Evolutionary conservation across 345 rosid species (phyloP).

Genomic region (Microthlaspi erraticum): DNA sequence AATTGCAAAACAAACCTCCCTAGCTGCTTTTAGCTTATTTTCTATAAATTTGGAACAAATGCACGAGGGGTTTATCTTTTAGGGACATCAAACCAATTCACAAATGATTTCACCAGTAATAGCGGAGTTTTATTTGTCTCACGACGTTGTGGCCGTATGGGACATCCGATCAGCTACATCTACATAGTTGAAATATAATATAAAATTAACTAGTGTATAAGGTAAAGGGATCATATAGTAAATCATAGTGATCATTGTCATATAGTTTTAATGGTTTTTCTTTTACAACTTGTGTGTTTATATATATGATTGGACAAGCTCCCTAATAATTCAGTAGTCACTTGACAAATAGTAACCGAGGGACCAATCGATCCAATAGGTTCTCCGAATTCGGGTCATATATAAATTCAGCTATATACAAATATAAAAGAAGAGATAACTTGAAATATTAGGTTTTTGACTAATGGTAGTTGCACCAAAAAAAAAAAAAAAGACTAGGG

Average conservation of each 20-base stretch:
- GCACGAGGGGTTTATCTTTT: constrained; percentile 21
- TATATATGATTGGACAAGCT: neutral
- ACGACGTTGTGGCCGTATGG: constrained; percentile 7
- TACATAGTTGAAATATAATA: neutral
- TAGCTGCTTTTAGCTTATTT: constrained; percentile 9
- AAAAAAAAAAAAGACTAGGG: neutral
- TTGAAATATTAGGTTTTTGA: neutral
- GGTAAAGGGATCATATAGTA: constrained; percentile 7
- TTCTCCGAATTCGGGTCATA: neutral
- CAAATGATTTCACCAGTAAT: neutral
- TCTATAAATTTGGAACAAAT: constrained; percentile 20
- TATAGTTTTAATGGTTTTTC: neutral
- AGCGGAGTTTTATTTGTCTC: neutral
- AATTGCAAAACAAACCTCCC: constrained; percentile 16
- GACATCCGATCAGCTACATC: neutral
- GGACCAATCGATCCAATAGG: neutral
- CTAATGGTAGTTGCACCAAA: neutral
- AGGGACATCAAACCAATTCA: neutral
- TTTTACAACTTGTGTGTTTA: neutral
- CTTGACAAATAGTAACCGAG: constrained; percentile 11
- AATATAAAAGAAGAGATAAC: neutral
- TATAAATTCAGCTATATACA: neutral
- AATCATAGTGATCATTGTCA: constrained; percentile 20
- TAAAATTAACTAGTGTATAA: constrained; percentile 16
- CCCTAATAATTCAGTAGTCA: neutral